Conservation (phyloP, 2,329 filamentous ascomycete species). For the Trichoderma cornu-damae region DNA sequence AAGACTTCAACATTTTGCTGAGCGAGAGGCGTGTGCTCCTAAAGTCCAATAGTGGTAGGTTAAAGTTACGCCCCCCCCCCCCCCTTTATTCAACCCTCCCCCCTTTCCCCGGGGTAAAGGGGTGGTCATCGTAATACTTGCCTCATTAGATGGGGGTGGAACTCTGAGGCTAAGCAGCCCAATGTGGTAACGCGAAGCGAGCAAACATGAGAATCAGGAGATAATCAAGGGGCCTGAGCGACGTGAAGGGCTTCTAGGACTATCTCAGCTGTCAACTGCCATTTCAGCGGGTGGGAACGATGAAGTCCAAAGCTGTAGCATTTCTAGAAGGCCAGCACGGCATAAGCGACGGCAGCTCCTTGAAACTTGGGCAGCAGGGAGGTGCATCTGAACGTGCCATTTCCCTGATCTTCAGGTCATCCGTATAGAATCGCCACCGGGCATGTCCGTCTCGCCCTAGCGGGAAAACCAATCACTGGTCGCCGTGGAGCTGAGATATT, state of each 20-base stretch:
- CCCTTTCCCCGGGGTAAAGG: neutral
- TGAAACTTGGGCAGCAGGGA: slow-evolving; percentile 7
- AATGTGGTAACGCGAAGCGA: slow-evolving; percentile 31
- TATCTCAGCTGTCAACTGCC: slow-evolving; percentile 9
- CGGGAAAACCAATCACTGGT: neutral
- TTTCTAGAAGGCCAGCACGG: neutral
- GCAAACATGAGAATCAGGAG: slow-evolving; percentile 21
- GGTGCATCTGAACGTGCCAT: neutral
- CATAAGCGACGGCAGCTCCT: neutral
- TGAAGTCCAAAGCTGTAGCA: neutral
- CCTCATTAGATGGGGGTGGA: slow-evolving; percentile 8
- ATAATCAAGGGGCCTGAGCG: slow-evolving; percentile 5
- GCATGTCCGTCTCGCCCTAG: neutral
- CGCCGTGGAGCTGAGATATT: neutral
- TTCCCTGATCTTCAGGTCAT: neutral
- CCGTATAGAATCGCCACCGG: neutral
- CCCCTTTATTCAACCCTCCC: too few relatives aligned
- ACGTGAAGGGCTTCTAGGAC: slow-evolving; percentile 7
- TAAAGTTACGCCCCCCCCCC: neutral
- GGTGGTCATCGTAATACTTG: slow-evolving; percentile 16
- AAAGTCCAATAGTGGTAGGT: neutral
- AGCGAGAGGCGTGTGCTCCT: neutral
- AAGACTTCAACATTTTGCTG: neutral
- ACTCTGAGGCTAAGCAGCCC: neutral
- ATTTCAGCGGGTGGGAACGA: neutral